These are phyloP conservation scores for Ustilago curta DNA, from an alignment of 1,284 basidiomycete species.

Conservation along the genomic window DNA sequence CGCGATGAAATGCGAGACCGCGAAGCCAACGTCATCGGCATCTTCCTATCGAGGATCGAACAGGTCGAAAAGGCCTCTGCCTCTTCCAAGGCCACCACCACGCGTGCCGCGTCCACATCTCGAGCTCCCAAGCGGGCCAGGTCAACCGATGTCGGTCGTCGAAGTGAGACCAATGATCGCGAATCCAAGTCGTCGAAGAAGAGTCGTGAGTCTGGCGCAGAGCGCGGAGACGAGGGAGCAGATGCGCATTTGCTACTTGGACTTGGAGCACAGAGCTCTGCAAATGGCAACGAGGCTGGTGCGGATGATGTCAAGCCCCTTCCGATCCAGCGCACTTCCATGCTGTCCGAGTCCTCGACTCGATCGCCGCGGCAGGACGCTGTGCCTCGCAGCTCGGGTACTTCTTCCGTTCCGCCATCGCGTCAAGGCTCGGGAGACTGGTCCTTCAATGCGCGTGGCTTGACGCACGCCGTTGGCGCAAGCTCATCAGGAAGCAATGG, in stretches of 20 bases:
- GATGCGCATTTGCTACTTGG: constrained; percentile 46
- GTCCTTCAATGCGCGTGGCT: constrained; percentile 23
- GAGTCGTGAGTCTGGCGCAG: constrained; percentile 13
- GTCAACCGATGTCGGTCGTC: constrained; percentile 23
- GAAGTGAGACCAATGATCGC: constrained; percentile 11
- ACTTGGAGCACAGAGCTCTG: constrained; percentile 17
- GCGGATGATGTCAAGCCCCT: constrained; percentile 6
- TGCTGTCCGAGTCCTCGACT: neutral
- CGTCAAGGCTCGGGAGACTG: constrained; percentile 44
- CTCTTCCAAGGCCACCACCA: constrained; percentile 3
- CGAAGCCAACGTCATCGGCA: constrained; percentile 53
- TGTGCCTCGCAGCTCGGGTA: constrained; percentile 4
- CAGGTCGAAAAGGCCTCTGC: constrained; percentile 32
- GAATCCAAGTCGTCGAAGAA: constrained; percentile 26
- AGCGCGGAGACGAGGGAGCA: constrained; percentile 28
- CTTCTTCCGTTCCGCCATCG: constrained; percentile 15
- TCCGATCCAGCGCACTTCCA: neutral
- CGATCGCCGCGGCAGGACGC: constrained; percentile 16
- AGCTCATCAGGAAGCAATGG: constrained; percentile 36
- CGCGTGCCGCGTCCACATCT: neutral
- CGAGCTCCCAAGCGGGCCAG: constrained; percentile 25
- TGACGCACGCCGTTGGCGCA: constrained; percentile 15
- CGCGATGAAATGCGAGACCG: constrained; percentile 61
- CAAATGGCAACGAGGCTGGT: constrained; percentile 1
- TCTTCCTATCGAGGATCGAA: constrained; percentile 54